Base-by-base conservation (phyloP, 148 eudicot species). In the Selenicereus undatus region DNA sequence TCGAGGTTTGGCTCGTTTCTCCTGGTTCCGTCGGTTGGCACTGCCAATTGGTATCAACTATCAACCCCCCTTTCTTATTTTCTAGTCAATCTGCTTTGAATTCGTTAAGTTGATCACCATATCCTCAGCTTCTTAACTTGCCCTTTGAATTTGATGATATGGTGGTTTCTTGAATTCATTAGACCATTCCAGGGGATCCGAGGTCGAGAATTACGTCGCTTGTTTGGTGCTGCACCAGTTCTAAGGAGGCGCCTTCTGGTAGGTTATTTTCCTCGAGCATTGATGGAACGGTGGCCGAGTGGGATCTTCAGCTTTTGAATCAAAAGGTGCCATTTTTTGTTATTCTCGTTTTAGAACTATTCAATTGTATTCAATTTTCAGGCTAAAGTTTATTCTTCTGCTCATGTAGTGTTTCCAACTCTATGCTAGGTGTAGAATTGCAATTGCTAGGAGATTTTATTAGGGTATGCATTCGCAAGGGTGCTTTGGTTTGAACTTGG, bases 1-100 rank as follows among this genome's bases (percentile, higher is more conserved):
- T 96, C 43, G 99, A 96, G 87, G 89, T 96, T 82, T 96, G 99
- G 99, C 97, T 93, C 21, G 99, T 93, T 6, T 92, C 99, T n/a
- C 97, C 99, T 0, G 99, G 98, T 60, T 89, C 99, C 27, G 89
- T 91, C 48, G 93, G 95, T 79, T 93, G 99, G 99, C 95, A 96
- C 97, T 90, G 98, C 75, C 97, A 91, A 86, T 86, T 96, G 81
- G 99, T 96, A 93, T 39, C 43, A 39, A 39, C 43, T 39, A 11
- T 70, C 9, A 52, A 52, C 3, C 58, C 8, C 62, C 20, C 32
- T 32, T 58, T 52, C 14, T 32, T 24, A 0, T 39, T 48, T 42
- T 12, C 21, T 24, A 2, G 24, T 27, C 29, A 21, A 32, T 42
- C 62, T 17, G 68, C 8, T 2, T 12, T 74, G 22, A 50, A 48